Evolutionary conservation across 352 stramenopile genomes (phyloP), one percentile per base, ranked within the genome.

Genomic region (Plasmopara halstedii): DNA sequence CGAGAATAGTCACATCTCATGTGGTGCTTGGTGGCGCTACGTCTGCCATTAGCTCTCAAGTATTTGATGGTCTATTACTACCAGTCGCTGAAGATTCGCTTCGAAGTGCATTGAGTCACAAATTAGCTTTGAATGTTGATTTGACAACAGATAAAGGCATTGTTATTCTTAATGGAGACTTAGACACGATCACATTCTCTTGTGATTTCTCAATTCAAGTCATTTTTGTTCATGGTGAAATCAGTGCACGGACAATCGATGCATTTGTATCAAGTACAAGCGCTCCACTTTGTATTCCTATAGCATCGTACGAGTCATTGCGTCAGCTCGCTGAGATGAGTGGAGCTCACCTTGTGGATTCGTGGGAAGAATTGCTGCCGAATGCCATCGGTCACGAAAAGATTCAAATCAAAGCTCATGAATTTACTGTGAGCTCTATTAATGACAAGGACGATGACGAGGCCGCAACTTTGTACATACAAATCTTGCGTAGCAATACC

Each of bases 301-400:
- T 65, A 10, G 20, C 45, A 20, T 50, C 46, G 10, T 54, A 54
- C 17, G 17, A 37, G 6, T 33, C 42, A 22, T 33, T 65, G 6
- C 32, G 32, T 5, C 45, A 52, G 18, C 36, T 65, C 19, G 56
- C 56, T n/a, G 51, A 56, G 31, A 46, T 65, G 35, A 58, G 41
- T 47, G 56, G 56, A 21, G 56, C 51, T 42, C 51, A 65, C 45
- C 48, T 61, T 35, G 40, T 65, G 14, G 51, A 65, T 8, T 50
- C 45, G 1, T 53, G 41, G 41, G 51, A 61, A n/a, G 56, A 65
- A 20, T 32, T 61, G 2, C 29, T 65, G n/a, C 45, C 56, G 5
- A 53, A 19, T 51, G 26, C 46, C 3, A 51, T 65, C 9, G 51
- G 56, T 21, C 31, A 25, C 15, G 45, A 65, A 11, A 22, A 14